These are phyloP conservation scores for Pleurotus cornucopiae DNA, from an alignment of 768 basidiomycete genomes.

Conservation along the genomic window DNA sequence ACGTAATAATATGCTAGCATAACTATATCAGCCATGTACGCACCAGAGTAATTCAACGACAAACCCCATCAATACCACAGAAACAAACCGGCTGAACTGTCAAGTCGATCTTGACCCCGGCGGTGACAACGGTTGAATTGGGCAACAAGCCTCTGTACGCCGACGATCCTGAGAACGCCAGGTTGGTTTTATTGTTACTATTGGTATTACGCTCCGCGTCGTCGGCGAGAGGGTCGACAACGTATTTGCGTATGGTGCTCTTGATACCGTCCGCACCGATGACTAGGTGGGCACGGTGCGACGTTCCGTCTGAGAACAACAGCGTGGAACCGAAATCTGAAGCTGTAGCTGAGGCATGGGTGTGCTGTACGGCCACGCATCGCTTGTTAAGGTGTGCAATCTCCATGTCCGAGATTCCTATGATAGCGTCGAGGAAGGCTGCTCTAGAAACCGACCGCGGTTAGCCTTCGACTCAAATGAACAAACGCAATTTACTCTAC, in stretches of 20 bases:
- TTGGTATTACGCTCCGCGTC: not conserved
- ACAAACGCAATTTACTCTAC: slow-evolving; percentile 14
- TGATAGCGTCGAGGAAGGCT: slow-evolving; percentile 44
- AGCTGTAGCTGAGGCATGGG: slow-evolving; percentile 8
- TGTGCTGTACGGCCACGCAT: slow-evolving; percentile 27
- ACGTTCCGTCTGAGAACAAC: slow-evolving; percentile 46
- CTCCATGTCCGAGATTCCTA: slow-evolving; percentile 35
- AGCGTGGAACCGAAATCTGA: slow-evolving; percentile 27
- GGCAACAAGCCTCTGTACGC: slow-evolving; percentile 49
- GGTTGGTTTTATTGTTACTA: slow-evolving; percentile 5
- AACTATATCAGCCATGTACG: not conserved
- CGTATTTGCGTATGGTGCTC: slow-evolving; percentile 37
- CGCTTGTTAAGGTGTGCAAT: slow-evolving; percentile 48
- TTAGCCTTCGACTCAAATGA: not conserved
- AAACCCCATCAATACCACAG: slow-evolving; percentile 41
- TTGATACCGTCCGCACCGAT: slow-evolving; percentile 53
- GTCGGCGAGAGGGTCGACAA: slow-evolving; percentile 19
- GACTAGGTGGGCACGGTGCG: slow-evolving; percentile 41
- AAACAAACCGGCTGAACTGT: slow-evolving; percentile 33
- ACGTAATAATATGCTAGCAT: slow-evolving; percentile 47
- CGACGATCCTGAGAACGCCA: slow-evolving; percentile 40
- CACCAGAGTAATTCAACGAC: slow-evolving; percentile 3
- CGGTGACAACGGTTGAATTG: slow-evolving; percentile 29
- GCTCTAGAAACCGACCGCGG: slow-evolving; percentile 27
- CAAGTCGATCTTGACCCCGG: slow-evolving; percentile 38